Percentiles rank a stretch among this genome's conserved stretches.
Evolutionary conservation across 2,329 filamentous ascomycete genomes (phyloP).

Genomic region (Calonectria hawksworthii): DNA sequence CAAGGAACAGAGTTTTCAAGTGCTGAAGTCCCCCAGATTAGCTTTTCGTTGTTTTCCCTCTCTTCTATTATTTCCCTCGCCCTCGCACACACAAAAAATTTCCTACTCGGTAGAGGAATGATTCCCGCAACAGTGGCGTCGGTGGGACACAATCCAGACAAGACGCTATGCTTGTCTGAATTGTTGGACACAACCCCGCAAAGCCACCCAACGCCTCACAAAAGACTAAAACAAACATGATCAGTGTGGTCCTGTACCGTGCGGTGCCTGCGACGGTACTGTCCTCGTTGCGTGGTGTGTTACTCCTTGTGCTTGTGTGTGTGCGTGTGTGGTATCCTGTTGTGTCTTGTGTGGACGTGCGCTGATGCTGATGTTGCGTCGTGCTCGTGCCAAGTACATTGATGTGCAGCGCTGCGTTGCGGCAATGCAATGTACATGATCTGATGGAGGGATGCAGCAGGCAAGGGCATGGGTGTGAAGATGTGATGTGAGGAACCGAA

Average conservation of each 20-base stretch:
- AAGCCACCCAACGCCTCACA: slow-evolving; percentile 11
- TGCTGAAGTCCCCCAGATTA: not conserved
- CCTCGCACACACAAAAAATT: not conserved
- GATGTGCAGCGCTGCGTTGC: slow-evolving; percentile 3
- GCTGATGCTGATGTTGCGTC: slow-evolving; percentile 5
- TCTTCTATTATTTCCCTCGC: not conserved
- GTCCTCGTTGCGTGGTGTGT: not conserved
- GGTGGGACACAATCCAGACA: not conserved
- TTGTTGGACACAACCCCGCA: not conserved
- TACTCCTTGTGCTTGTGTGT: not conserved
- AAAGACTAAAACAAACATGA: slow-evolving; percentile 11
- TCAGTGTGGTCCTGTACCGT: not conserved
- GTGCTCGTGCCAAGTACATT: slow-evolving; percentile 13
- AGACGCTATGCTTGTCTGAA: not conserved
- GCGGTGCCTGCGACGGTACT: slow-evolving; percentile 4
- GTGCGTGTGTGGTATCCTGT: not conserved
- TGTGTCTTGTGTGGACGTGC: not conserved
- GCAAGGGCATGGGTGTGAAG: slow-evolving; percentile 13
- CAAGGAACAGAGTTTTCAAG: slow-evolving; percentile 11
- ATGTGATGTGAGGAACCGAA: slow-evolving; percentile 10
- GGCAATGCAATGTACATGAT: slow-evolving; percentile 32
- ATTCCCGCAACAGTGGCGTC: slow-evolving; percentile 4
- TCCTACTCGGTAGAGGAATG: not conserved
- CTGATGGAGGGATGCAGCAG: slow-evolving; percentile 23
- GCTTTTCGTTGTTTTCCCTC: not conserved